These are phyloP conservation scores for Clavispora carvajalis DNA, from an alignment of 805 yeast species.

Conservation along the genomic window DNA sequence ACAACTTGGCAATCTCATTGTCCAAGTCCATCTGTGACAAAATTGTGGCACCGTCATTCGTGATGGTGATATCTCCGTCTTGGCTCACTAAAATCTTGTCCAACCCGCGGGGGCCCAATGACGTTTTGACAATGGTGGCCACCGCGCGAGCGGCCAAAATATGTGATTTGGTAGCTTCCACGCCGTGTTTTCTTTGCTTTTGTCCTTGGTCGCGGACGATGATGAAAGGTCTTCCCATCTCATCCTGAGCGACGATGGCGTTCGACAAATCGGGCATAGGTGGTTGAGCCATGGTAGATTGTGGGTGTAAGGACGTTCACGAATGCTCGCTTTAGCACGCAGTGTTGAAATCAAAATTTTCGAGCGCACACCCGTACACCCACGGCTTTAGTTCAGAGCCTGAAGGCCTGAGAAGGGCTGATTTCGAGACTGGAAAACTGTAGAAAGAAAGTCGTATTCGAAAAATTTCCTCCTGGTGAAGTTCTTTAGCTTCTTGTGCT, in stretches of 20 bases:
- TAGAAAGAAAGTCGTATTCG: no score
- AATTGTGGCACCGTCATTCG: slow-evolving; percentile 98
- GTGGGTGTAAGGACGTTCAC: neutral
- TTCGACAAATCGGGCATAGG: slow-evolving; percentile 89
- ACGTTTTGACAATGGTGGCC: slow-evolving; percentile 84
- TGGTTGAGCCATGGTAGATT: slow-evolving; percentile 14
- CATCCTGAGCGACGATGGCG: slow-evolving; percentile 98
- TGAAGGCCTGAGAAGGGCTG: no score
- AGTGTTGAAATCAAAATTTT: slow-evolving; percentile 3
- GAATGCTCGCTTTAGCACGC: slow-evolving; percentile 1
- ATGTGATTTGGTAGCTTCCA: slow-evolving; percentile 63
- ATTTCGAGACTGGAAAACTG: no score
- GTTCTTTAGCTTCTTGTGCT: no score
- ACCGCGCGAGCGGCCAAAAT: slow-evolving; percentile 94
- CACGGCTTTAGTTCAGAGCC: no score
- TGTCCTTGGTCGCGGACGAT: slow-evolving; percentile 81
- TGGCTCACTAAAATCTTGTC: slow-evolving; percentile 93
- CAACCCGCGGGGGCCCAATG: slow-evolving; percentile 97
- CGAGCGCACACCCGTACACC: slow-evolving; percentile 2
- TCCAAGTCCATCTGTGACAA: slow-evolving; percentile 93
- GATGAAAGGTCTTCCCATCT: slow-evolving; percentile 97
- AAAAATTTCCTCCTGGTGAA: no score
- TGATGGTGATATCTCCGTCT: slow-evolving; percentile 96
- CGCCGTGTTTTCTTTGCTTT: slow-evolving; percentile 63
- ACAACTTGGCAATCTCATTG: slow-evolving; percentile 89